phyloP scores from a whole-genome alignment of 495 filamentous ascomycete genomes.

The Lepidopterella palustris region DNA sequence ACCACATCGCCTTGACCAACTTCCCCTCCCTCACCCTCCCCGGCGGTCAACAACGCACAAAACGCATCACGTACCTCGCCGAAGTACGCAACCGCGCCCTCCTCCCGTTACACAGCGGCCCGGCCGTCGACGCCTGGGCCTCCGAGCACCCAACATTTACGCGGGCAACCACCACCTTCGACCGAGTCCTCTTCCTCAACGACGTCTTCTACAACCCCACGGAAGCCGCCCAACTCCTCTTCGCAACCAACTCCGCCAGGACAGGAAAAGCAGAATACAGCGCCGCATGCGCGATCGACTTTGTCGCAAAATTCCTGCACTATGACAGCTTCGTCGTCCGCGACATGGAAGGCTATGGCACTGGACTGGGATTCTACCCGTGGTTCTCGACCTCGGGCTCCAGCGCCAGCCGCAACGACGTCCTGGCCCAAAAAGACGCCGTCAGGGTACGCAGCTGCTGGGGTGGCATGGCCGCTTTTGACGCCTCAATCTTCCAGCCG shows the following conservation, averaged over 20 bases:
- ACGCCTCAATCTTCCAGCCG: conserved; percentile 55
- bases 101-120: conserved; percentile 43
- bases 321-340: conserved; percentile 74
- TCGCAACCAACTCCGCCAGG: conserved; percentile 57
- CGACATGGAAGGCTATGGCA: conserved; percentile 60
- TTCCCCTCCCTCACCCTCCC: conserved; percentile 55
- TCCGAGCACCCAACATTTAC: not conserved
- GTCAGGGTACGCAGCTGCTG: conserved; percentile 71
- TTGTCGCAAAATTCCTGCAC: conserved; percentile 52
- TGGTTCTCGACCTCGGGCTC: conserved; percentile 58
- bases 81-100: conserved; percentile 69
- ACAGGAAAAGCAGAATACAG: conserved; percentile 52
- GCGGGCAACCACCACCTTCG: conserved; percentile 38
- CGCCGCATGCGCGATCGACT: conserved; percentile 68
- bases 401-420: conserved; percentile 50
- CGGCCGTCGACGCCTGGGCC: not conserved
- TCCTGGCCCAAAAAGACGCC: conserved; percentile 55
- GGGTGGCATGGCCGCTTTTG: conserved; percentile 74
- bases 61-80: conserved; percentile 66
- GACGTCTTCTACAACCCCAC: conserved; percentile 64
- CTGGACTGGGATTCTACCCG: conserved; percentile 64
- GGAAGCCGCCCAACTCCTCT: conserved; percentile 62
- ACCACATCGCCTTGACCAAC: conserved; percentile 44
- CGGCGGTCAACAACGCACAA: conserved; percentile 54
- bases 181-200: conserved; percentile 68